phyloP scores from a whole-genome alignment of 139 green algal species.

The Coccomyxa sp. region DNA sequence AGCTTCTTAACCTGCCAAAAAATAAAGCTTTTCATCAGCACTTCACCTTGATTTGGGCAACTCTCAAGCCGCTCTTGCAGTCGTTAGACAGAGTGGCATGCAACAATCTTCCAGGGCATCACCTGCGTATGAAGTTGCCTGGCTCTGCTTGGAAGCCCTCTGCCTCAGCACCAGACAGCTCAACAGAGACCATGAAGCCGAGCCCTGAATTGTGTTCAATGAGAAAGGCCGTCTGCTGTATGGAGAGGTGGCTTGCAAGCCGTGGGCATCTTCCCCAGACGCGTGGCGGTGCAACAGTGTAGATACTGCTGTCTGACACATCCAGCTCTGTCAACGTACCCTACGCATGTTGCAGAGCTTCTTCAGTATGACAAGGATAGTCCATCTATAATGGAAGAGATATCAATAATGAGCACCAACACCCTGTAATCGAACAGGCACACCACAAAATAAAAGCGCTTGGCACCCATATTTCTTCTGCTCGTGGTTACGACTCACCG shows the following conservation, averaged over 20 bases:
- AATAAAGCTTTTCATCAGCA: background rate
- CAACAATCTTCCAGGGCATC: background rate
- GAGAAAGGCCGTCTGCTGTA: constrained; percentile 10
- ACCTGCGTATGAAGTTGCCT: constrained; percentile 40
- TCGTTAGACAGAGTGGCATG: background rate
- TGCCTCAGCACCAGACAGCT: constrained; percentile 18
- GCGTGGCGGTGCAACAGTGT: constrained; percentile 2
- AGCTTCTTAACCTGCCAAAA: background rate
- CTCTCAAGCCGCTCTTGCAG: background rate
- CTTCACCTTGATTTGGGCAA: background rate
- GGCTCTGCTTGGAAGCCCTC: constrained; percentile 30
- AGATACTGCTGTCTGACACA: constrained; percentile 5
- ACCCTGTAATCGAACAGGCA: background rate
- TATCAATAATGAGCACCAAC: too few species aligned
- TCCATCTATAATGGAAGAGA: background rate
- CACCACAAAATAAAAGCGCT: background rate
- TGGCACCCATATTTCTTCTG: too few species aligned
- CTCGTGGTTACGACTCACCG: too few species aligned
- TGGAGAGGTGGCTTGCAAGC: constrained; percentile 9
- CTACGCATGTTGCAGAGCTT: background rate
- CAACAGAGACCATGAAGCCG: constrained; percentile 11
- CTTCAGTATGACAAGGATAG: background rate
- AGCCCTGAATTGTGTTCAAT: background rate
- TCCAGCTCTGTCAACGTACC: background rate
- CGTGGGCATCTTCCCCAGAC: constrained; percentile 14